Base-by-base conservation (phyloP, 2,329 filamentous ascomycete species). In the Ceratocystis cubensis region DNA sequence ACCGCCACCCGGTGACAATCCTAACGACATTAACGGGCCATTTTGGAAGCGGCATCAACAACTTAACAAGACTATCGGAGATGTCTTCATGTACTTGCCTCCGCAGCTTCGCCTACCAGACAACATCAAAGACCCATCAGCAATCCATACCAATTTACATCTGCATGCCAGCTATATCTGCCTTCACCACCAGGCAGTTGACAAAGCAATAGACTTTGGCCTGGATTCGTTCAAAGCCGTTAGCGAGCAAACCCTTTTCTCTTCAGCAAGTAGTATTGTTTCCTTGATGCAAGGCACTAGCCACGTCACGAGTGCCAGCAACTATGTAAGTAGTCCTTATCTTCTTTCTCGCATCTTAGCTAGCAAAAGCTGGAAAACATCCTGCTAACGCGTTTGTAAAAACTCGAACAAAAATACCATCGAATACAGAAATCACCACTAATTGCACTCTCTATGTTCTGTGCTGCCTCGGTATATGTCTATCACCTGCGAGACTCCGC, bases 101-200 rank as follows among this genome's bases (percentile, higher is more conserved):
- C 85, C 87, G 66, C 79, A 84, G 67, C 81, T 96, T 56, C 84
- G 89, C 45, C 76, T 96, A 28, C 90, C 91, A 0, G 76, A 79
- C 30, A 86, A 87, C 13, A 76, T 89, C 64, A 79, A 81, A 48
- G 84, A 96, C 70, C 81, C 87, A 0, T 86, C 89, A 59, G 84
- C 90, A 5, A 82, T 96, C 0, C 92, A 96, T 73, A 80, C 87
- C 63, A 96, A 96, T 70, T 87, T 96, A 79, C 91, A 89, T 72
- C 83, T 96, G 2, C 92, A 96, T 72, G 91, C 91, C 0, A 88
- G 89, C 1, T 84, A 88, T 7, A 96, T 96, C 65, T 95, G 90
- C 73, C 79, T 96, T 4, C 92, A 96, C 72, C 90, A 95, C 74
- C 89, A 90, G 1, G 91, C 92, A 1, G 86, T 94, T 7, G 90